These are phyloP conservation scores for Phalaenopsis aphrodite DNA, from an alignment of 106 monocot genomes.

Conservation along the genomic window DNA sequence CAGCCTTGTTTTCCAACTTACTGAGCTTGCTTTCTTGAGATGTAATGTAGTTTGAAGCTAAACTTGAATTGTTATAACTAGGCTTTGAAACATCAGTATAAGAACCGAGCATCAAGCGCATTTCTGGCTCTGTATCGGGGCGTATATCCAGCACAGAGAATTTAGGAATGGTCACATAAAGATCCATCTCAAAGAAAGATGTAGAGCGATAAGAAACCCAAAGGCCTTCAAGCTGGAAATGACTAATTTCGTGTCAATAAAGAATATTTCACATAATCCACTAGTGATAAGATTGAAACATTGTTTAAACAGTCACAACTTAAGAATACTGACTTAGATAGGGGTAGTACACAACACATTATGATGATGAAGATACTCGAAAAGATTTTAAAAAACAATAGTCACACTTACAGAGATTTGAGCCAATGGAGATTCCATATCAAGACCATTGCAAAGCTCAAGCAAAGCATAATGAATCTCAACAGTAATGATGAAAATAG, in stretches of 20 bases:
- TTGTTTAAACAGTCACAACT: not conserved
- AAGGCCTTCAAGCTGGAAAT: conserved; percentile 75
- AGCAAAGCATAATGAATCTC: conserved; percentile 72
- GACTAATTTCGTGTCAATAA: not conserved
- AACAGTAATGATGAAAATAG: conserved; percentile 54
- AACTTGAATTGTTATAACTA: conserved; percentile 9
- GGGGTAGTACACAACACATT: not conserved
- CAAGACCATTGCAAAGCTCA: conserved; percentile 61
- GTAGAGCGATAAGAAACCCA: conserved; percentile 87
- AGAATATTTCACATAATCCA: not conserved
- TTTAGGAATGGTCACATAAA: conserved; percentile 81
- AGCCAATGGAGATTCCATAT: conserved; percentile 78
- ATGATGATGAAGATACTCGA: not conserved
- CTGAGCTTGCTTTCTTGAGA: not conserved
- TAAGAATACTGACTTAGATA: not conserved
- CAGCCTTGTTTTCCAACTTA: conserved; percentile 11
- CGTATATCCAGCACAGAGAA: conserved; percentile 87
- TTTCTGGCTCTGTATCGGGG: conserved; percentile 79
- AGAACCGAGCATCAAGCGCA: conserved; percentile 92
- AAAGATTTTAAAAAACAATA: not conserved
- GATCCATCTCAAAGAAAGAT: conserved; percentile 71
- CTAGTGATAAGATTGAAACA: not conserved
- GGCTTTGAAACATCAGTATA: conserved; percentile 50
- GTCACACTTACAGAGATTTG: conserved; percentile 62
- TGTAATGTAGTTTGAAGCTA: conserved; percentile 13